Evolutionary conservation across 1,284 basidiomycete species (phyloP), one percentile per base, ranked within the genome.

Genomic region (Porodaedalea pini): DNA sequence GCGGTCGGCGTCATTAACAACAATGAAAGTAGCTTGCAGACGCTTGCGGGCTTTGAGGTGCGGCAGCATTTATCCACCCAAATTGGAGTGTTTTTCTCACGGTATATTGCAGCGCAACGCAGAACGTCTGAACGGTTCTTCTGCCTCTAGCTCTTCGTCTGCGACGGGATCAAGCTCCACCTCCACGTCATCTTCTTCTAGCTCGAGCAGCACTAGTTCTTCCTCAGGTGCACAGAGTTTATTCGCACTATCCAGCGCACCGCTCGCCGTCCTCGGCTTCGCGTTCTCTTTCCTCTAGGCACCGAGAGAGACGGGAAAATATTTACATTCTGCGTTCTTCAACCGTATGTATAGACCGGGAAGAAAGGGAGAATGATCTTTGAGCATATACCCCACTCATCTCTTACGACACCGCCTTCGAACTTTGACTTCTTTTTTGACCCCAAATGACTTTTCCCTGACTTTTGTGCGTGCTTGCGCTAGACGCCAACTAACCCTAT

Each of bases 1-100:
- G 82, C 81, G 29, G 82, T 85, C 36, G 83, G 83, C 50, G 83
- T 70, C 2, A 81, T 85, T 62, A 85, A 86, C 64, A 62, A 72
- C 57, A 81, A 84, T 61, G 75, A 75, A 39, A 73, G 71, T 36
- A 75, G 71, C 41, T 70, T 67, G 8, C 70, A 79, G 70, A 83
- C 81, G 2, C 66, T 82, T 21, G 77, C 74, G 37, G 82, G 78
- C 27, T 82, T 82, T 62, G 69, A 70, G 64, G 82, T 81, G 62
- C n/a, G n/a, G n/a, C n/a, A 50, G 78, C 71, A 3, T 23, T 15
- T 29, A 36, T 23, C 27, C 32, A 17, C 31, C 8, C 39, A 48
- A 47, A 54, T 51, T 53, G 32, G 54, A 17, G 7, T 53, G 29
- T 51, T 4, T 39, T 21, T 39, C 21, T 32, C 57, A 51, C 54